phyloP scores from a whole-genome alignment of 495 filamentous ascomycete genomes.

The Bathelium albidoporum region DNA sequence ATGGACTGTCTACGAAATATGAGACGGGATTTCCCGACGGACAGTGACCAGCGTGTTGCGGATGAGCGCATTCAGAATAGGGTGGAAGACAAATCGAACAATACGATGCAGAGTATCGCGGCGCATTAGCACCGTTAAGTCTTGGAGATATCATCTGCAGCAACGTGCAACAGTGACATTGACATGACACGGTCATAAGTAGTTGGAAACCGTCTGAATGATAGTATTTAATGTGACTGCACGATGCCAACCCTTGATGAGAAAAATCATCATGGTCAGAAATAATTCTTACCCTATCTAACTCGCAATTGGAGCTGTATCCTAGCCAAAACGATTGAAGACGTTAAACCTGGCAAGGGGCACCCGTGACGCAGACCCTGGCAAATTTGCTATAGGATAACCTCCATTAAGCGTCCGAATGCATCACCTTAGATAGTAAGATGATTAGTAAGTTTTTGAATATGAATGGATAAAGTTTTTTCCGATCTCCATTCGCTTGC shows the following conservation, averaged over 20 bases:
- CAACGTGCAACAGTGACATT: not conserved
- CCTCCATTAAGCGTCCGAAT: too few species aligned
- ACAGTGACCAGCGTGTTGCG: not conserved
- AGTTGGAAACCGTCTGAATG: not conserved
- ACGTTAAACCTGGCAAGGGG: too few species aligned
- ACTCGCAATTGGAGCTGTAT: too few species aligned
- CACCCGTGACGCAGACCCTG: too few species aligned
- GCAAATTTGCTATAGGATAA: too few species aligned
- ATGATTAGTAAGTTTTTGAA: too few species aligned
- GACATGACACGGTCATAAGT: not conserved
- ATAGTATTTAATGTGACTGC: not conserved
- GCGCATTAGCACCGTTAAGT: not conserved
- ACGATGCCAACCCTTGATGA: not conserved
- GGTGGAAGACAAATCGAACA: not conserved
- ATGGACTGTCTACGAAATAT: slow-evolving; percentile 6
- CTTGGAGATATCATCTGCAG: not conserved
- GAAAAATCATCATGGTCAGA: too few species aligned
- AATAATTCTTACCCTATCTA: too few species aligned
- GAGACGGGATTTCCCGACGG: not conserved
- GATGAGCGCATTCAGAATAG: not conserved
- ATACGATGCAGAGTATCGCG: not conserved
- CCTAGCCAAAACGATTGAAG: too few species aligned
- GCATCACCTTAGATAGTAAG: too few species aligned
- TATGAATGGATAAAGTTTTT: too few species aligned
- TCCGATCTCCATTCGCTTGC: too few species aligned